Base-by-base conservation (phyloP, 345 rosid genomes). In the Erodium maritimum region DNA sequence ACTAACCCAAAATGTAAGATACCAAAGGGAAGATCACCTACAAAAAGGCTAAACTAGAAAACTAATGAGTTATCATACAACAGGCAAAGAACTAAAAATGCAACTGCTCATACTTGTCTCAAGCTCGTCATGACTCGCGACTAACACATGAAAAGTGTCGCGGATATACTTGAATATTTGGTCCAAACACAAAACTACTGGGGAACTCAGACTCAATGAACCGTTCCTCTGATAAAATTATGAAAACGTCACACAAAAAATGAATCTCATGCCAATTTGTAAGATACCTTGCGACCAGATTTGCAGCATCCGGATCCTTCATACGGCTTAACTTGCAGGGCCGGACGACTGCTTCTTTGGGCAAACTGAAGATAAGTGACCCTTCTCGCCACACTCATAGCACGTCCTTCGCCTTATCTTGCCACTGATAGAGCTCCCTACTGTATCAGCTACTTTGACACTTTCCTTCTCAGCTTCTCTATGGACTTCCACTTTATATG, bases 291-390 rank as follows among this genome's bases (percentile, higher is more conserved):
- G 34, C 34, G 3, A 29, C 8, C 34, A 3, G 34, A n/a, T 29
- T 29, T 29, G 34, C 3, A 29, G 34, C 34, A 29, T 29, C 34
- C 8, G 34, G 8, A 29, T 8, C 34, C 3, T 29, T 29, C 34
- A 29, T 29, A 29, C 3, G 3, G 34, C 34, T 29, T 29, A 55
- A 55, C 5, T 67, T 50, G 48, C 17, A 42, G 67, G 50, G 58
- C 58, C 68, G 55, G 72, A 65, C 53, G 58, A 23, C 65, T 75
- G 73, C 67, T 73, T 79, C 58, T 77, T 85, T 1, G 46, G 46
- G 14, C 46, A 37, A 37, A 12, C 46, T 37, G 46, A 37, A 12
- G 46, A 37, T 37, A 37, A 37, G 10, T 37, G 46, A 37, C 46
- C 46, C 46, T 37, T 37, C 46, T 37, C 46, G 13, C 46, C 46